These are phyloP conservation scores for Urochloa ruziziensis DNA, from an alignment of 176 grass and related monocot species.

Conservation along the genomic window DNA sequence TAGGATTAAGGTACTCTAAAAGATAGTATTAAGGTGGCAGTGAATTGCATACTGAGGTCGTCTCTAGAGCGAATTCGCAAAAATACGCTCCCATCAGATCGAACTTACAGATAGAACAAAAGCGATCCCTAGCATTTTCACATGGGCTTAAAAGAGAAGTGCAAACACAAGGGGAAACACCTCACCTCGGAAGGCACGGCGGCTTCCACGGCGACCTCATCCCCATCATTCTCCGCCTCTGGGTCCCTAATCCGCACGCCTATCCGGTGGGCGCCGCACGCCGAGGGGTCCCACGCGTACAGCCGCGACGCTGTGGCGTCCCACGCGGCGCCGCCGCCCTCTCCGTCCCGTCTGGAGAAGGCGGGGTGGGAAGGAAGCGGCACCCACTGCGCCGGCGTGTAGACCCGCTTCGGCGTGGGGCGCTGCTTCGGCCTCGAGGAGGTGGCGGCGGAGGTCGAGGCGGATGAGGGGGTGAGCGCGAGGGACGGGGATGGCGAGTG, in stretches of 20 bases:
- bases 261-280: constrained; percentile 53
- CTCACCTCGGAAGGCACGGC: constrained; percentile 80
- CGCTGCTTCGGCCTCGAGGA: constrained; percentile 45
- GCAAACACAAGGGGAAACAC: not conserved
- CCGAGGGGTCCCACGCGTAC: constrained; percentile 66
- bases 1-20: not conserved
- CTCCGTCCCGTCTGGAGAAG: constrained; percentile 12
- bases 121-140: constrained; percentile 20
- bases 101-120: not conserved
- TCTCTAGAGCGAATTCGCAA: not conserved
- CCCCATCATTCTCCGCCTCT: constrained; percentile 33
- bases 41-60: not conserved
- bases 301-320: constrained; percentile 66
- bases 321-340: constrained; percentile 49
- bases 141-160: not conserved
- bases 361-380: constrained; percentile 37
- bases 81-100: not conserved
- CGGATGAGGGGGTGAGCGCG: constrained; percentile 41
- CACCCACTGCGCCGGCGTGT: constrained; percentile 54
- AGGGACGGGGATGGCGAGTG: constrained; percentile 46
- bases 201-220: constrained; percentile 57
- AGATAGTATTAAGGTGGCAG: not conserved
- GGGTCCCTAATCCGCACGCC: constrained; percentile 64
- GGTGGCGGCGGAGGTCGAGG: constrained; percentile 24
- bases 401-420: constrained; percentile 42